Percentiles rank a stretch among this genome's conserved stretches.
These are phyloP conservation scores for barrel medic (Medicago truncatula) DNA, from an alignment of 306 rosid genomes.

Conservation along the genomic window MtrunA17r5.0-ANR NC_053047.1:7059001-7059500, in stretches of 20 bases:
- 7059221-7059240: neutral
- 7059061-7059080: too few relatives aligned
- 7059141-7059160: too few relatives aligned
- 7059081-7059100: too few relatives aligned
- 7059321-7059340: neutral
- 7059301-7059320: constrained; percentile 8
- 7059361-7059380: constrained; percentile 25
- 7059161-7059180: neutral
- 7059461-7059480: neutral
- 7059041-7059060: too few relatives aligned
- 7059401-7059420: neutral
- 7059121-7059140: too few relatives aligned
- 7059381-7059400: neutral
- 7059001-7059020: too few relatives aligned
- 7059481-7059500: constrained; percentile 37
- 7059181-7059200: constrained; percentile 26
- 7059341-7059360: neutral
- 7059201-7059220: constrained; percentile 21
- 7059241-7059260: constrained; percentile 26
- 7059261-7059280: constrained; percentile 29
- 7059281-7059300: constrained; percentile 40
- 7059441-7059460: neutral
- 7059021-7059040: too few relatives aligned
- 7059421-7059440: neutral
- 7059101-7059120: too few relatives aligned